Conservation (phyloP, 2,329 filamentous ascomycete species). For the Exophiala bonariae region DNA sequence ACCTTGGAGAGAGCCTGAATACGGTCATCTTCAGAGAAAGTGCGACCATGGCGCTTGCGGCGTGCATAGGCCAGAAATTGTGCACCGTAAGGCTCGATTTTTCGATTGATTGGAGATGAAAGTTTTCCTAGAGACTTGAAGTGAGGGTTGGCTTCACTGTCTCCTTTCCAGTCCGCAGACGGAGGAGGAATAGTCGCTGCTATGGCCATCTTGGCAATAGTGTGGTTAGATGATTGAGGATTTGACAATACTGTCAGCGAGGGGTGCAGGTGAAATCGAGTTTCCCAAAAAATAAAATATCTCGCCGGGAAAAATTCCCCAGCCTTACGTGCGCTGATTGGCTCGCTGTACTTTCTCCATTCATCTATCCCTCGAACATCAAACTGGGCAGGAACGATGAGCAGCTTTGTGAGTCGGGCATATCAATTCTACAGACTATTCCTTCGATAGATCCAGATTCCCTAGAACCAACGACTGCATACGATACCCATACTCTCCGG, state of each 20-base stretch:
- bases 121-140: conserved; percentile 82
- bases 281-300: neutral
- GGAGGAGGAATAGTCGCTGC: conserved; percentile 54
- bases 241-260: too few relatives aligned
- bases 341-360: too few relatives aligned
- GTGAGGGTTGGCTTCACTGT: conserved; percentile 66
- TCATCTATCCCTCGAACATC: too few relatives aligned
- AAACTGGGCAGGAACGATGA: too few relatives aligned
- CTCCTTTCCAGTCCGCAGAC: conserved; percentile 73
- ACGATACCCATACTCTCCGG: too few relatives aligned
- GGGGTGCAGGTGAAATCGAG: neutral
- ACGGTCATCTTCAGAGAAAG: conserved; percentile 96
- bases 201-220: conserved; percentile 23
- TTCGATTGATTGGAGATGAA: conserved; percentile 76
- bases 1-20: conserved; percentile 93
- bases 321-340: too few relatives aligned
- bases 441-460: too few relatives aligned
- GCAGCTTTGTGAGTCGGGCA: too few relatives aligned
- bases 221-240: too few relatives aligned
- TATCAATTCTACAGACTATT: too few relatives aligned
- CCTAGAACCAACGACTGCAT: too few relatives aligned
- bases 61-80: conserved; percentile 97
- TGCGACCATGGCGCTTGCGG: conserved; percentile 87
- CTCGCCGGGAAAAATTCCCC: too few relatives aligned
- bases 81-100: conserved; percentile 92